Conservation (phyloP, 1,284 basidiomycete species). For the Calocybe gambosa region DNA sequence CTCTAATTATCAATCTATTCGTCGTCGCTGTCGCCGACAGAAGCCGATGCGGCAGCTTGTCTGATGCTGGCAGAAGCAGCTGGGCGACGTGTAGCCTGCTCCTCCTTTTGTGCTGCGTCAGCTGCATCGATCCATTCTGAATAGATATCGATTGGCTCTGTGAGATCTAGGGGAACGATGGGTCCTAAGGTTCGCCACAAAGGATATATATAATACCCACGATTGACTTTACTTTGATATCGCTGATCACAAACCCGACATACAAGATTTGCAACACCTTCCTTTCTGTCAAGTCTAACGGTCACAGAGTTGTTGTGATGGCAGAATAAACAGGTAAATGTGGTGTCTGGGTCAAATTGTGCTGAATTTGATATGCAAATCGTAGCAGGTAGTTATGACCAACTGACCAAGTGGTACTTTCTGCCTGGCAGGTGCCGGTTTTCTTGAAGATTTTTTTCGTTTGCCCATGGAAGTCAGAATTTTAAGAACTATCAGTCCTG, state of each 20-base stretch:
- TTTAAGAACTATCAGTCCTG: slow-evolving; percentile 1
- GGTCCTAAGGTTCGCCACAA: slow-evolving; percentile 5
- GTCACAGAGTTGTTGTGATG: slow-evolving; percentile 87
- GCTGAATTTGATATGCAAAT: slow-evolving; percentile 3
- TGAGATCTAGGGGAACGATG: slow-evolving; percentile 50
- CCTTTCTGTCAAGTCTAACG: slow-evolving; percentile 80
- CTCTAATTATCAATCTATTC: slow-evolving; percentile 9
- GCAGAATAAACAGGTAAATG: slow-evolving; percentile 85
- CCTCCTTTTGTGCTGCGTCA: slow-evolving; percentile 72
- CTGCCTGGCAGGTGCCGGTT: slow-evolving; percentile 51
- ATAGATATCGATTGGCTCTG: slow-evolving; percentile 86
- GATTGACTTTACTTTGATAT: slow-evolving; percentile 79
- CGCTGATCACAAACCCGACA: slow-evolving; percentile 79
- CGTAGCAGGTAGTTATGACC: background rate
- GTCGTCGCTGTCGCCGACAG: slow-evolving; percentile 40
- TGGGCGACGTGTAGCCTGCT: slow-evolving; percentile 42
- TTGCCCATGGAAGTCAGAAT: slow-evolving; percentile 57
- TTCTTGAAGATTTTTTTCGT: slow-evolving; percentile 81
- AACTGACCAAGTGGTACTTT: slow-evolving; percentile 68
- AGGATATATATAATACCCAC: slow-evolving; percentile 41
- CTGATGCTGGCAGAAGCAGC: slow-evolving; percentile 54
- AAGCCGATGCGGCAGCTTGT: slow-evolving; percentile 32
- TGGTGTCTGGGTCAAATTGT: slow-evolving; percentile 46
- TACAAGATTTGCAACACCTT: slow-evolving; percentile 68
- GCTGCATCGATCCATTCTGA: slow-evolving; percentile 91